Percentiles rank a stretch among this genome's conserved stretches.
These are phyloP conservation scores for Aspergillus steynii DNA, from an alignment of 495 filamentous ascomycete genomes.

Conservation along the genomic window DNA sequence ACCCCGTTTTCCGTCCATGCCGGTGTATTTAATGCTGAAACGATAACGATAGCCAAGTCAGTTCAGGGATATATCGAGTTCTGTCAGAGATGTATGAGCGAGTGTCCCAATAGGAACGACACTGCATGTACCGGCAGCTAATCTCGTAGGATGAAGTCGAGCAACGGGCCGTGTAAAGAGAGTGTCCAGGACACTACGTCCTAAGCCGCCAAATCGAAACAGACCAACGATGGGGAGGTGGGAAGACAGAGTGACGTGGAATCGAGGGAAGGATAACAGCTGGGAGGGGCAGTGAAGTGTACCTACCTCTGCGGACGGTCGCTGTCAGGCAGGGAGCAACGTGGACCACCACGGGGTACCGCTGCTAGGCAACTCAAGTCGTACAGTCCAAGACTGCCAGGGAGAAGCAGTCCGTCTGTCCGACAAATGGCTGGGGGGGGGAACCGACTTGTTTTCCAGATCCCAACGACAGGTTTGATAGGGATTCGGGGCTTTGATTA, in stretches of 20 bases:
- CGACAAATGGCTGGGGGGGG: neutral
- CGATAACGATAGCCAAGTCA: neutral
- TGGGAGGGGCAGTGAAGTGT: conserved; percentile 2
- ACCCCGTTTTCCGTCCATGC: conserved; percentile 34
- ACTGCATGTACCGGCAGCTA: neutral
- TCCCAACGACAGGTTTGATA: neutral
- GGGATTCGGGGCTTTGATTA: neutral
- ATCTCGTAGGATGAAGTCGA: neutral
- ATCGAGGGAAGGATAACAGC: neutral
- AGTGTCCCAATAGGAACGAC: neutral
- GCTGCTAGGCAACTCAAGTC: conserved; percentile 1
- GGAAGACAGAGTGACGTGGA: neutral
- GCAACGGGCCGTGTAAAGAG: neutral
- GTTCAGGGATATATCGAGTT: neutral
- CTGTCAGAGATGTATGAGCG: neutral
- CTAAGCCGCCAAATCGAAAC: neutral
- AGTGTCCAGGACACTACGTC: neutral
- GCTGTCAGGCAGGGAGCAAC: conserved; percentile 23
- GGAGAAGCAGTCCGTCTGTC: neutral
- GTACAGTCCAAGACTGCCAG: neutral
- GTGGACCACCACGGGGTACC: conserved; percentile 2
- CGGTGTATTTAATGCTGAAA: conserved; percentile 12
- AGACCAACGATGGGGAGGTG: neutral
- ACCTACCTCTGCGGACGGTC: conserved; percentile 20
- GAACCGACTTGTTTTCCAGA: neutral